Evolutionary conservation across 73 alveolate genomes (phyloP).

Genomic region (Blepharisma japonicum): DNA sequence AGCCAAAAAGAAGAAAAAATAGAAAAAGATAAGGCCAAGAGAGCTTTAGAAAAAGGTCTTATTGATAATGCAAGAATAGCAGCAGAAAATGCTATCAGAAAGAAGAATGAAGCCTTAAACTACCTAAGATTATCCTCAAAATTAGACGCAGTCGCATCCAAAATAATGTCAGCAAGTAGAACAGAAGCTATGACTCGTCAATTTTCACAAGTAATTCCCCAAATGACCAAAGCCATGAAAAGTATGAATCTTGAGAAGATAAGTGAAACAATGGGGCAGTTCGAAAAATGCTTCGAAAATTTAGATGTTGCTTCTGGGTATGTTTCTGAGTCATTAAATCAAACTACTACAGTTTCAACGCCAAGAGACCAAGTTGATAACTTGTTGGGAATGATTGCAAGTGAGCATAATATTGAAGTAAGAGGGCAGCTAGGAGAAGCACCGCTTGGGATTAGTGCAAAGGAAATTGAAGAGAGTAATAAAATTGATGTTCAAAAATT

Average conservation of each 20-base stretch:
- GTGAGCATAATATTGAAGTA: neutral
- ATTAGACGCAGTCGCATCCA: constrained; percentile 64
- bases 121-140: constrained; percentile 52
- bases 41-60: constrained; percentile 31
- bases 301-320: constrained; percentile 67
- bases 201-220: constrained; percentile 43
- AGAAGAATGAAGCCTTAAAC: constrained; percentile 64
- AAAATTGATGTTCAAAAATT: neutral
- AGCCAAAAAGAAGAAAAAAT: constrained; percentile 36
- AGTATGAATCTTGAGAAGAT: constrained; percentile 57
- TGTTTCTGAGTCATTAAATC: constrained; percentile 45
- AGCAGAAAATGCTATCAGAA: constrained; percentile 70
- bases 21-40: constrained; percentile 44
- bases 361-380: constrained; percentile 40
- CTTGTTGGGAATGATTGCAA: neutral
- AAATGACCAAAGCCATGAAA: constrained; percentile 35
- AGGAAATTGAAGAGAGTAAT: neutral
- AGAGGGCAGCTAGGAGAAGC: neutral
- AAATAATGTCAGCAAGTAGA: constrained; percentile 55
- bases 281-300: constrained; percentile 66
- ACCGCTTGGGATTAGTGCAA: neutral
- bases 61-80: constrained; percentile 60
- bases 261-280: constrained; percentile 47
- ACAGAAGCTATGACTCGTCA: constrained; percentile 54
- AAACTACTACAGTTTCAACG: constrained; percentile 38